These are phyloP conservation scores for Fraxinus platypoda DNA, from an alignment of 305 asterid species.

Conservation along the genomic window DNA sequence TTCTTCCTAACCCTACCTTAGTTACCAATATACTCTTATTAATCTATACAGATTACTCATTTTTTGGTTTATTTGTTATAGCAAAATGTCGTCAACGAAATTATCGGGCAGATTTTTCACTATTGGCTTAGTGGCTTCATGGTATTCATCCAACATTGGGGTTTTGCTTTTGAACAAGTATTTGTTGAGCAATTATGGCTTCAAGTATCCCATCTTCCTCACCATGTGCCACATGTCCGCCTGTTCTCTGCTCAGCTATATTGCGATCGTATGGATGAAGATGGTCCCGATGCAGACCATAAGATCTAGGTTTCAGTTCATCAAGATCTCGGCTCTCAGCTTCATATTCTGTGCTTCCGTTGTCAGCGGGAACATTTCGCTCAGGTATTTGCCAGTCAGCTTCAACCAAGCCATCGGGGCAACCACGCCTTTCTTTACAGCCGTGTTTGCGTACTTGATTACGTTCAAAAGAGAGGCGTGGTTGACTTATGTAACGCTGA, in stretches of 20 bases:
- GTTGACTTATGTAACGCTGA: slow-evolving; percentile 57
- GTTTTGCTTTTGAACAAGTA: slow-evolving; percentile 70
- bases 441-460: slow-evolving; percentile 67
- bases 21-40: background rate
- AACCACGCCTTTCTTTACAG: slow-evolving; percentile 77
- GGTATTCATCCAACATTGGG: slow-evolving; percentile 82
- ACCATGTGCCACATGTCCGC: slow-evolving; percentile 86
- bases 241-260: slow-evolving; percentile 54
- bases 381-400: slow-evolving; percentile 68
- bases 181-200: slow-evolving; percentile 71
- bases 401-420: slow-evolving; percentile 84
- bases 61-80: background rate
- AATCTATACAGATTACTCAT: background rate
- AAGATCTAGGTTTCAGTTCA: slow-evolving; percentile 66
- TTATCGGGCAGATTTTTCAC: slow-evolving; percentile 57
- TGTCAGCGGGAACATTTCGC: slow-evolving; percentile 72
- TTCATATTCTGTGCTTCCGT: slow-evolving; percentile 66
- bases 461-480: slow-evolving; percentile 75
- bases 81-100: slow-evolving; percentile 47
- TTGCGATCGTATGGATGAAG: slow-evolving; percentile 78
- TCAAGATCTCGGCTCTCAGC: slow-evolving; percentile 69
- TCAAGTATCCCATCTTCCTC: slow-evolving; percentile 70
- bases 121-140: slow-evolving; percentile 60
- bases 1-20: slow-evolving; percentile 2
- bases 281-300: slow-evolving; percentile 75